phyloP scores from a whole-genome alignment of 768 basidiomycete species.

The Tubosaeta sp. region DNA sequence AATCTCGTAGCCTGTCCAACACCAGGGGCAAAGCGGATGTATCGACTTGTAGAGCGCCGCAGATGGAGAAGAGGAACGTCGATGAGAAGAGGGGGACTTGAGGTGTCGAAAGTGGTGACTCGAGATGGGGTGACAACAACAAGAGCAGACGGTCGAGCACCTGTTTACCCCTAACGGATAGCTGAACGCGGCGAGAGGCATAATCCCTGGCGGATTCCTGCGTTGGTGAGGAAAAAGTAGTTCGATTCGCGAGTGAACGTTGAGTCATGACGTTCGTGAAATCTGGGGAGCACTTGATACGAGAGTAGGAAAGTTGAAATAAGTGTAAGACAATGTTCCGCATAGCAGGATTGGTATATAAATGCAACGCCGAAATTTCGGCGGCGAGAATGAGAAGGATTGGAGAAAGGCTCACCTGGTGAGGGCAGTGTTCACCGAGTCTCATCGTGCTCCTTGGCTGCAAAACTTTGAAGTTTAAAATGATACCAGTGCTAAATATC shows the following conservation, averaged over 20 bases:
- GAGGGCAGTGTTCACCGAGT: conserved; percentile 3
- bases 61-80: conserved; percentile 23
- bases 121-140: conserved; percentile 13
- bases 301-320: not conserved
- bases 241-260: conserved; percentile 7
- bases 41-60: conserved; percentile 10
- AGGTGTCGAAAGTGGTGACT: not conserved
- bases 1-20: conserved; percentile 19
- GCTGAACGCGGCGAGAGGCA: conserved; percentile 1
- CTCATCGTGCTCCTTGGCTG: conserved; percentile 3
- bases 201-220: conserved; percentile 4
- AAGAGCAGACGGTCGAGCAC: conserved; percentile 13
- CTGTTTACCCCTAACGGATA: conserved; percentile 7
- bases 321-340: conserved; percentile 4
- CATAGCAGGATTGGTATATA: no score
- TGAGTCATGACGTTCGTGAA: conserved; percentile 20
- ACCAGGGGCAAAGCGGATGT: conserved; percentile 18
- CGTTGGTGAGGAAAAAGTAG: not conserved
- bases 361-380: no score
- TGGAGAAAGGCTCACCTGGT: conserved; percentile 12
- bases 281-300: conserved; percentile 12
- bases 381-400: conserved; percentile 3
- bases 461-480: not conserved
- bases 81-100: conserved; percentile 7
- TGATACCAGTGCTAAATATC: not conserved